A percentile compares a stretch with the other conserved stretches of the same genome.
Conservation (phyloP, 148 eudicot genomes). For the Gaultheria prostrata region DNA sequence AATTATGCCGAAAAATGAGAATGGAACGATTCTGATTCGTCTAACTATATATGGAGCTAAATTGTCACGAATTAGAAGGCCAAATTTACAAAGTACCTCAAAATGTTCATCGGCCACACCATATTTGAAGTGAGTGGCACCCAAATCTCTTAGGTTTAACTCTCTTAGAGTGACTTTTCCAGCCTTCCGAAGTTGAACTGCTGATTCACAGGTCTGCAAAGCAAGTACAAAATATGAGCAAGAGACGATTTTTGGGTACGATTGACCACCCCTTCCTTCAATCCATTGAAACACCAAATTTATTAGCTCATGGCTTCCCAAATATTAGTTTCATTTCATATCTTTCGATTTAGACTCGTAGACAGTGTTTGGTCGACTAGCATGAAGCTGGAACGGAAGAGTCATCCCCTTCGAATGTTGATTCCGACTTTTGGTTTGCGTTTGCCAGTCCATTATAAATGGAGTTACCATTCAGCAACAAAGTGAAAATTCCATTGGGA, state of each 20-base stretch:
- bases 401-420: background rate
- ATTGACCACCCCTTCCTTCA: background rate
- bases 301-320: background rate
- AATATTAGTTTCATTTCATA: background rate
- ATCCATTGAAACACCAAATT: background rate
- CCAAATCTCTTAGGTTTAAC: constrained; percentile 59
- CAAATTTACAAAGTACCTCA: constrained; percentile 46
- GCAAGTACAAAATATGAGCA: background rate
- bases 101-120: constrained; percentile 90
- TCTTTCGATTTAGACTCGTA: too few species aligned
- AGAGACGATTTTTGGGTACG: background rate
- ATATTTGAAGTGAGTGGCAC: constrained; percentile 57
- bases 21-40: background rate
- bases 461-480: background rate
- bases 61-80: background rate
- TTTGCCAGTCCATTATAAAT: background rate
- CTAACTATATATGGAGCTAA: background rate
- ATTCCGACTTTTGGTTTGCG: background rate
- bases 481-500: background rate
- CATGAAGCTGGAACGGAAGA: too few species aligned
- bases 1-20: background rate
- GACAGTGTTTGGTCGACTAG: too few species aligned
- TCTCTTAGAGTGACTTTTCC: constrained; percentile 70
- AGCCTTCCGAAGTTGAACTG: constrained; percentile 69
- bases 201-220: constrained; percentile 84